Percentiles rank a stretch among this genome's conserved stretches.
phyloP scores from a whole-genome alignment of 352 stramenopile species.

The Thraustotheca clavata region DNA sequence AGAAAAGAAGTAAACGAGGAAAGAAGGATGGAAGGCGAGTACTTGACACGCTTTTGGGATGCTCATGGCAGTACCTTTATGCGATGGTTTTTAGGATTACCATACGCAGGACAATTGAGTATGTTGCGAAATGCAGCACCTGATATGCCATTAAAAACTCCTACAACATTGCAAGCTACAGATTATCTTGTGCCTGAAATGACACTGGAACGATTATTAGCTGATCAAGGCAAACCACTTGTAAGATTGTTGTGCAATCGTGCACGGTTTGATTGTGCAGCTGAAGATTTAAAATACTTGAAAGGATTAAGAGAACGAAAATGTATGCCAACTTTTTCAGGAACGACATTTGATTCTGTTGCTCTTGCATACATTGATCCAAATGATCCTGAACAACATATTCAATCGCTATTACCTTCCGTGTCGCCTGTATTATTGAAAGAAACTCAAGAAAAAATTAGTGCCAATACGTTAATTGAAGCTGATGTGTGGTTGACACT shows the following conservation, averaged over 20 bases:
- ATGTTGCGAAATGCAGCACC: slow-evolving; percentile 71
- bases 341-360: slow-evolving; percentile 62
- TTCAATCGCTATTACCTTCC: slow-evolving; percentile 68
- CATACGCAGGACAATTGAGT: slow-evolving; percentile 63
- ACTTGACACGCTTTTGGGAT: slow-evolving; percentile 65
- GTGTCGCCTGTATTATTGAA: slow-evolving; percentile 42
- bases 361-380: slow-evolving; percentile 74
- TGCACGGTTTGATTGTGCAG: slow-evolving; percentile 64
- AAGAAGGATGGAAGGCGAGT: slow-evolving; percentile 34
- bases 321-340: slow-evolving; percentile 83
- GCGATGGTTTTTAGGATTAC: slow-evolving; percentile 73
- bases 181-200: slow-evolving; percentile 69
- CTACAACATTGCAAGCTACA: slow-evolving; percentile 33
- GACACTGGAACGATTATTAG: slow-evolving; percentile 56
- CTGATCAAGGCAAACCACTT: slow-evolving; percentile 73
- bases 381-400: slow-evolving; percentile 55
- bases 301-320: slow-evolving; percentile 40
- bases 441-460: slow-evolving; percentile 56
- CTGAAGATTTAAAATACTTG: slow-evolving; percentile 68
- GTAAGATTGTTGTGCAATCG: slow-evolving; percentile 69
- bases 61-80: slow-evolving; percentile 69
- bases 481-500: slow-evolving; percentile 77
- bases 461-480: slow-evolving; percentile 65
- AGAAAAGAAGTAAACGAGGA: too few species aligned
- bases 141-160: slow-evolving; percentile 58